Conservation (phyloP, 225 moss, liverwort and hornwort genomes). For the Neckera pumila region DNA sequence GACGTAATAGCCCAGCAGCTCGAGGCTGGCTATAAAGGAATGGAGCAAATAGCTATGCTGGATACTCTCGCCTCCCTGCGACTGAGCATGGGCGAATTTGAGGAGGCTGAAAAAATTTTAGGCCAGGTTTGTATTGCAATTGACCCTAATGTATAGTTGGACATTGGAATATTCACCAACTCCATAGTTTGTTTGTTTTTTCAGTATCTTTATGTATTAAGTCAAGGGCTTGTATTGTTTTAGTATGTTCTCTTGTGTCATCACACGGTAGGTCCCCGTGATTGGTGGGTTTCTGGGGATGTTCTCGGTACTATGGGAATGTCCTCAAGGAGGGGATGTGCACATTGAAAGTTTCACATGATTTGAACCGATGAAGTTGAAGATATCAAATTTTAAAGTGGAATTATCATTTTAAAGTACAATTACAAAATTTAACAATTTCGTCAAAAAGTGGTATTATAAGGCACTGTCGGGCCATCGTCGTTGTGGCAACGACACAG, state of each 20-base stretch:
- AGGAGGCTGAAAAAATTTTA: slow-evolving; percentile 54
- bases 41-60: slow-evolving; percentile 88
- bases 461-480: not conserved
- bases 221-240: not conserved
- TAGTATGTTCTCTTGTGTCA: not conserved
- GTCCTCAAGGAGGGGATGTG: not conserved
- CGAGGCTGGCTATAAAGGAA: slow-evolving; percentile 58
- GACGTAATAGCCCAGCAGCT: slow-evolving; percentile 65
- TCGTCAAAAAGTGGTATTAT: not conserved
- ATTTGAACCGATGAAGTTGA: not conserved
- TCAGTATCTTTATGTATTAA: not conserved
- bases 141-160: not conserved
- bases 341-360: not conserved
- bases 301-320: not conserved
- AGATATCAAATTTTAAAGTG: not conserved
- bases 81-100: slow-evolving; percentile 71
- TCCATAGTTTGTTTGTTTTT: not conserved
- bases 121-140: slow-evolving; percentile 28
- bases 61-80: slow-evolving; percentile 80
- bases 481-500: not conserved
- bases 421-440: not conserved
- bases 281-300: not conserved
- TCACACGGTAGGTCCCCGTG: not conserved
- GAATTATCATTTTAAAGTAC: not conserved
- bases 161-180: not conserved